Conservation (phyloP, 1,139 yeast species). For the Hyphopichia pseudoburtonii region DNA sequence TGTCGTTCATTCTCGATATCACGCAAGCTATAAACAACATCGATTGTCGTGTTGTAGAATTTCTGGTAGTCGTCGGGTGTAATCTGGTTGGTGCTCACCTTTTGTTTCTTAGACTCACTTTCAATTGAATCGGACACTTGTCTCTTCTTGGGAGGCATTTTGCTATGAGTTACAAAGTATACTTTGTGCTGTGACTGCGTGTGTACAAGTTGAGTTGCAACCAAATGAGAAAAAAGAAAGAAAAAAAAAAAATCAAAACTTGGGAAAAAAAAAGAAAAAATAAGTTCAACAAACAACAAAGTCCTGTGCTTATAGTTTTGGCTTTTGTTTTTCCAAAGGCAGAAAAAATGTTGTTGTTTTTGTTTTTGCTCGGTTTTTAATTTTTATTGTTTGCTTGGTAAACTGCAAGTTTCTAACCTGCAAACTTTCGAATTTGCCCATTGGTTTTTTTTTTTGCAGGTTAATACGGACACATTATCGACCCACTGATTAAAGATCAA, state of each 20-base stretch:
- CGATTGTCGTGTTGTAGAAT: constrained; percentile 28
- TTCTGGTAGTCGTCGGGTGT: constrained; percentile 23
- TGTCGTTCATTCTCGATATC: constrained; percentile 32
- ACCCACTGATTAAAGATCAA: no score
- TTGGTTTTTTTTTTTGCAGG: background rate
- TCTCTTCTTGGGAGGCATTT: constrained; percentile 30
- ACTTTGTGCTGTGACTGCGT: background rate
- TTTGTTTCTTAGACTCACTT: constrained; percentile 13
- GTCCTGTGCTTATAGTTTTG: background rate
- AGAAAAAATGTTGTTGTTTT: background rate
- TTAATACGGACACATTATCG: background rate
- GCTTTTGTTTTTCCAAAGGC: background rate
- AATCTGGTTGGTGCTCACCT: constrained; percentile 10
- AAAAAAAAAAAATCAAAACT: background rate
- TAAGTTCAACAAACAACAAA: background rate
- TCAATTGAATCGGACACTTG: constrained; percentile 16
- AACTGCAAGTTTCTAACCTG: background rate
- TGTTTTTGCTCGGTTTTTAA: no score
- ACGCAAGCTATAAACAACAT: constrained; percentile 24
- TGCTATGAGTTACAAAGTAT: background rate
- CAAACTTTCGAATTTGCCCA: constrained; percentile 7
- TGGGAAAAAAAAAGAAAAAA: no score
- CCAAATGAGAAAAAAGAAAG: background rate
- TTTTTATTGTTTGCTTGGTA: no score
- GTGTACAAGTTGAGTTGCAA: background rate